phyloP scores from a whole-genome alignment of 2,329 filamentous ascomycete genomes.

The Macrophomina pseudophaseolina region DNA sequence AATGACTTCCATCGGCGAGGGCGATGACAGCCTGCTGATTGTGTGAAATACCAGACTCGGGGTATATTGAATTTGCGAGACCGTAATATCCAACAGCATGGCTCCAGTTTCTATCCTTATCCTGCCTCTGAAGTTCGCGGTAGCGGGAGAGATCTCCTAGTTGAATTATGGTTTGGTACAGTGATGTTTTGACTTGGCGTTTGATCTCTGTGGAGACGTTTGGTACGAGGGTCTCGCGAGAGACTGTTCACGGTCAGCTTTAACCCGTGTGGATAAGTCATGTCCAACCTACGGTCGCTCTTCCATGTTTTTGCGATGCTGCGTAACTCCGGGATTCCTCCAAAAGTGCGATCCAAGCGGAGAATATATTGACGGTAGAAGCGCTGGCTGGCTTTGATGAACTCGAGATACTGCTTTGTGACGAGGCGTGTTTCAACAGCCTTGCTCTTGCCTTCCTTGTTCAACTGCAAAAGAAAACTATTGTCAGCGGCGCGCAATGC shows the following conservation, averaged over 20 bases:
- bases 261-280: background rate
- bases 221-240: conserved; percentile 35
- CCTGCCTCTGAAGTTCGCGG: conserved; percentile 72
- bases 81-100: conserved; percentile 83
- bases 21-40: conserved; percentile 91
- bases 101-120: conserved; percentile 69
- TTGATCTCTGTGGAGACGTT: conserved; percentile 51
- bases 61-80: conserved; percentile 78
- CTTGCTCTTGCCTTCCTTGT: conserved; percentile 49
- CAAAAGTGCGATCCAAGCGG: conserved; percentile 67
- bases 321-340: conserved; percentile 62
- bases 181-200: conserved; percentile 70
- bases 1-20: conserved; percentile 75
- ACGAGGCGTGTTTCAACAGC: conserved; percentile 74
- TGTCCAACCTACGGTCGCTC: conserved; percentile 23
- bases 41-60: conserved; percentile 79
- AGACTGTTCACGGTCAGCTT: conserved; percentile 46
- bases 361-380: conserved; percentile 90
- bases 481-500: background rate
- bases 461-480: conserved; percentile 18
- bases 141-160: conserved; percentile 92
- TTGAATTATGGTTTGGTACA: conserved; percentile 81
- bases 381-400: conserved; percentile 83
- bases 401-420: conserved; percentile 79
- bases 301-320: conserved; percentile 57